These are phyloP conservation scores for Pseudoscleropodium purum DNA, from an alignment of 225 moss, liverwort and hornwort genomes.

Conservation along the genomic window DNA sequence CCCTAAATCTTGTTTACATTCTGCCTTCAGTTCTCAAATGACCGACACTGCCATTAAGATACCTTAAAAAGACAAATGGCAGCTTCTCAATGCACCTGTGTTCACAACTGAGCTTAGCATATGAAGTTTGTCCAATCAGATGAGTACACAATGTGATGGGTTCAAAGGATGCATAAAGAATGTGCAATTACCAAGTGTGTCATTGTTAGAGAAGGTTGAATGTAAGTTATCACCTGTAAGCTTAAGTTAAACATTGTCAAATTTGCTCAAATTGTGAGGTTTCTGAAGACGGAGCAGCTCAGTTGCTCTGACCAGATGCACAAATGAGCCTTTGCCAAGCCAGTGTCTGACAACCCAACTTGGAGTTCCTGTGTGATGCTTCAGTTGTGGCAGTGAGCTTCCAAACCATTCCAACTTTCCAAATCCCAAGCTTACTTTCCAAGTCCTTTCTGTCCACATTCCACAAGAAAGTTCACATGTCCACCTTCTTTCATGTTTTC, in stretches of 20 bases:
- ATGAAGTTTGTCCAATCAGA: not conserved
- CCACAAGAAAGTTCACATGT: not conserved
- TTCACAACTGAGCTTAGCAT: too few species aligned
- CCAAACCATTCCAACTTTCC: not conserved
- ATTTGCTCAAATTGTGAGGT: not conserved
- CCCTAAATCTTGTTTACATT: not conserved
- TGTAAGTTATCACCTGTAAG: too few species aligned
- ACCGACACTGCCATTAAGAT: not conserved
- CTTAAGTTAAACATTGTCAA: not conserved
- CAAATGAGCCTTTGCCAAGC: too few species aligned
- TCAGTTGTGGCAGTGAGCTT: not conserved
- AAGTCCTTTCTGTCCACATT: not conserved
- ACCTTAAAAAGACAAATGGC: not conserved
- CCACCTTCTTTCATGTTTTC: not conserved
- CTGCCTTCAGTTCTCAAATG: too few species aligned
- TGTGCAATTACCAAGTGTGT: not conserved
- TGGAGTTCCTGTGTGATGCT: not conserved
- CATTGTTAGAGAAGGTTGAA: not conserved
- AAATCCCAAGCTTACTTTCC: not conserved
- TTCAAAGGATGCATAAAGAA: not conserved
- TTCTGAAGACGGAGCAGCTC: not conserved
- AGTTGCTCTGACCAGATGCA: not conserved
- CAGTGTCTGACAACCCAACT: not conserved
- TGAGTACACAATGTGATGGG: too few species aligned
- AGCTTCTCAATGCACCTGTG: too few species aligned